A percentile compares a stretch with the other conserved stretches of the same genome.
phyloP scores from a whole-genome alignment of 257 asterid genomes.

The Solanum bulbocastanum region DNA sequence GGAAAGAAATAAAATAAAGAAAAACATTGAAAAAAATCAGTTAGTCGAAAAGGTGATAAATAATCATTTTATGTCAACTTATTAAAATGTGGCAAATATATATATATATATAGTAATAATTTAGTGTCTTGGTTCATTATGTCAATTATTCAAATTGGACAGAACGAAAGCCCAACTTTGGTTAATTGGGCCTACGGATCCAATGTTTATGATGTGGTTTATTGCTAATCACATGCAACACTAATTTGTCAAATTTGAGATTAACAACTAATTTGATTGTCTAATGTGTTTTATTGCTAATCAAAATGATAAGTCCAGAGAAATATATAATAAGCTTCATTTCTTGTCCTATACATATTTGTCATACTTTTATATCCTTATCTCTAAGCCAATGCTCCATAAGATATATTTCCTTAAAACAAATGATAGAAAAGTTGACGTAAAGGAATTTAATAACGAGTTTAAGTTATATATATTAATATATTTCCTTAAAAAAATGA shows the following conservation, averaged over 20 bases:
- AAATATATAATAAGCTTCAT: neutral
- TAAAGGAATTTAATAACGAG: neutral
- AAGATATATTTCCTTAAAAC: neutral
- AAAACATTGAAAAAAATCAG: neutral
- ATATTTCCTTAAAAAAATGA: too few species aligned
- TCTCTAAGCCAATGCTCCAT: neutral
- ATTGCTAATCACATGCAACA: neutral
- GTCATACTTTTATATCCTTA: neutral
- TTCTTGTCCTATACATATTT: neutral
- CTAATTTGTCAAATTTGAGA: neutral
- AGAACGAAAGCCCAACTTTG: neutral
- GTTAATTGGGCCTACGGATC: neutral
- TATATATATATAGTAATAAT: neutral
- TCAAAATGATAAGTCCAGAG: neutral
- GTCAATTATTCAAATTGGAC: neutral
- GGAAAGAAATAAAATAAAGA: neutral
- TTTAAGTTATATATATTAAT: too few species aligned
- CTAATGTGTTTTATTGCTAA: neutral
- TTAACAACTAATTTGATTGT: neutral
- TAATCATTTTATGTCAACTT: neutral
- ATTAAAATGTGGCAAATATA: neutral
- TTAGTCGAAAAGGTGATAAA: neutral
- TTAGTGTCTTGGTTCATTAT: too few species aligned
- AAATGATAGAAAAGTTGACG: neutral
- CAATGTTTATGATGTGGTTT: neutral